Conservation (phyloP, 345 rosid species). For the Nasturtium officinale region DNA sequence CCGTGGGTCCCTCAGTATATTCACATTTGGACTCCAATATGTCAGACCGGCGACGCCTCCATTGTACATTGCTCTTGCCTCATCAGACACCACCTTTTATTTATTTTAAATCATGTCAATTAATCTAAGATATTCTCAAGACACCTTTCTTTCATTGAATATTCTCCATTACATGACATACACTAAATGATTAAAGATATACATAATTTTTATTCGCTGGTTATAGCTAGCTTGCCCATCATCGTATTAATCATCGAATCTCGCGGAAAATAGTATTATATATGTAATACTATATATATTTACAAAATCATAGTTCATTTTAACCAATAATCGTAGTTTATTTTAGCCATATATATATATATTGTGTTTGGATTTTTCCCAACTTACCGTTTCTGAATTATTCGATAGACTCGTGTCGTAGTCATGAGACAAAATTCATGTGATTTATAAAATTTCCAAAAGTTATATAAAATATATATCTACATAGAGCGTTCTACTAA, state of each 20-base stretch:
- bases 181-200: constrained; percentile 1
- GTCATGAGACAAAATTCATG: constrained; percentile 6
- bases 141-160: neutral
- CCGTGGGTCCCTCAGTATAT: constrained; percentile 80
- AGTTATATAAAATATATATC: neutral
- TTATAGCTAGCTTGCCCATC: constrained; percentile 35
- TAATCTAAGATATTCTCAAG: neutral
- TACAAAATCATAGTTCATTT: neutral
- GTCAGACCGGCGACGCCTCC: constrained; percentile 74
- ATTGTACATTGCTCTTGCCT: constrained; percentile 82
- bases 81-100: constrained; percentile 69
- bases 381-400: constrained; percentile 22
- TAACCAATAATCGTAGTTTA: neutral
- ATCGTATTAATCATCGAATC: neutral
- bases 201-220: neutral
- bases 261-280: neutral
- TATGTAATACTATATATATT: neutral
- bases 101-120: neutral
- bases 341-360: neutral
- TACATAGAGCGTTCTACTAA: constrained; percentile 16
- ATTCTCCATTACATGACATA: too few species aligned
- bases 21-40: constrained; percentile 83
- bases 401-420: constrained; percentile 21
- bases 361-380: neutral
- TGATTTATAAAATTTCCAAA: neutral